Evolutionary conservation across 2,329 filamentous ascomycete genomes (phyloP), one percentile per base, ranked within the genome.

Genomic region (Teratosphaeria zuluensis): DNA sequence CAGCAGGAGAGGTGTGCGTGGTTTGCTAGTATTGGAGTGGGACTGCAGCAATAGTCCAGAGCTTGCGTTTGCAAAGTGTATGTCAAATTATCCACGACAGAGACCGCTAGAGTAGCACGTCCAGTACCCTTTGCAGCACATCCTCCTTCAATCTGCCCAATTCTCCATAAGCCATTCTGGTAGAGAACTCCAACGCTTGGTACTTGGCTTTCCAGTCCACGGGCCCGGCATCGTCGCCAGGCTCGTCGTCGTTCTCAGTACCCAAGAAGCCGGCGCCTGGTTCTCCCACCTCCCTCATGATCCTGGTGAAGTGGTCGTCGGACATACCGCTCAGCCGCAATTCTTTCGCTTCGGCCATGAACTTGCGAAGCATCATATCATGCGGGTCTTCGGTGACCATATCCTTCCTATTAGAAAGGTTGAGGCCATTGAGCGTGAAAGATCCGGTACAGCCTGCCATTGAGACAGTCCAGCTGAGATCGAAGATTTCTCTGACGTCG

Each of bases 1-100:
- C 75, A 79, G 62, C 65, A 65, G 64, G 66, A 65, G 52, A 75
- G 76, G 57, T 84, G 82, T 69, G 62, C 67, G 21, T 84, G 81
- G 69, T 71, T 82, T 60, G 68, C 66, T 32, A 72, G 72, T 32
- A 82, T 84, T 69, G 81, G 78, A 2, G 59, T 73, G 38, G 70
- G 68, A 19, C 68, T 82, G 61, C 72, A 72, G 61, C 80, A 83
- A 71, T 82, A 53, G 28, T 7, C 19, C 21, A 11, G 9, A 3
- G 9, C 6, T n/a, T 6, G n/a, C 42, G 19, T 48, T 19, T 24
- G n/a, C n/a, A 19, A 8, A 19, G 19, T 19, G 16, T 19, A 21
- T 19, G 42, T 19, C 19, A 12, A 6, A 19, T 4, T 7, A 19
- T 19, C 8, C 19, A 48, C 42, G 42, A n/a, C 42, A 48, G 42